phyloP scores from a whole-genome alignment of 371 early-diverging fungal species.

The Phascolomyces articulosus region DNA sequence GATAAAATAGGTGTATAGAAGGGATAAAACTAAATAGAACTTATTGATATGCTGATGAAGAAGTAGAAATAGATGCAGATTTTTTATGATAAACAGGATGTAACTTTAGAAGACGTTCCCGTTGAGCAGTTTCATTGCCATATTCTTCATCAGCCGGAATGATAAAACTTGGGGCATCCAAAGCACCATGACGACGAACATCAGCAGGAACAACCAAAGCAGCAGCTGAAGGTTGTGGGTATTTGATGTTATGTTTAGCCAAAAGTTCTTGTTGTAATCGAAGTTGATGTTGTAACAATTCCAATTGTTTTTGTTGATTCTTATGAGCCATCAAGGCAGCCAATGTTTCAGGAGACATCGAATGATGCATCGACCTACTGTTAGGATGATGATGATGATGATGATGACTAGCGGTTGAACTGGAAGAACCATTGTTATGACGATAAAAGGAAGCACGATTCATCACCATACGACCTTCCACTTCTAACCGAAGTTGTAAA shows the following conservation, averaged over 20 bases:
- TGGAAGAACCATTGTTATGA: neutral
- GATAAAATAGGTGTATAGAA: neutral
- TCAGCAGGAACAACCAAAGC: conserved; percentile 22
- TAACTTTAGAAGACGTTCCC: conserved; percentile 28
- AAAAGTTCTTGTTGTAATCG: conserved; percentile 39
- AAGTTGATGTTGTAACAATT: conserved; percentile 20
- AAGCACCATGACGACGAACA: neutral
- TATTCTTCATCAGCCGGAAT: conserved; percentile 35
- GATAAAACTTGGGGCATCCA: conserved; percentile 26
- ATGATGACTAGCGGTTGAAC: neutral
- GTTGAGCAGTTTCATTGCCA: conserved; percentile 20
- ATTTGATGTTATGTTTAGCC: conserved; percentile 23
- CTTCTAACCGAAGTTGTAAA: conserved; percentile 58
- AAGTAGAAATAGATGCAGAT: neutral
- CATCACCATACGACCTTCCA: conserved; percentile 27
- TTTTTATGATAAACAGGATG: conserved; percentile 11
- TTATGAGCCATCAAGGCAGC: conserved; percentile 50
- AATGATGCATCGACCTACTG: neutral
- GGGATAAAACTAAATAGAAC: too few species aligned
- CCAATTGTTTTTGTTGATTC: conserved; percentile 38
- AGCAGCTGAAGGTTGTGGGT: neutral
- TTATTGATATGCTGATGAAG: conserved; percentile 7
- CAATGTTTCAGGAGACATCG: conserved; percentile 19
- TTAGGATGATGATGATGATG: neutral
- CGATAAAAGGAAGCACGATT: conserved; percentile 10